A percentile compares a stretch with the other conserved stretches of the same genome.
Conservation (phyloP, 2,329 filamentous ascomycete species). For the Neospermospora avenae region DNA sequence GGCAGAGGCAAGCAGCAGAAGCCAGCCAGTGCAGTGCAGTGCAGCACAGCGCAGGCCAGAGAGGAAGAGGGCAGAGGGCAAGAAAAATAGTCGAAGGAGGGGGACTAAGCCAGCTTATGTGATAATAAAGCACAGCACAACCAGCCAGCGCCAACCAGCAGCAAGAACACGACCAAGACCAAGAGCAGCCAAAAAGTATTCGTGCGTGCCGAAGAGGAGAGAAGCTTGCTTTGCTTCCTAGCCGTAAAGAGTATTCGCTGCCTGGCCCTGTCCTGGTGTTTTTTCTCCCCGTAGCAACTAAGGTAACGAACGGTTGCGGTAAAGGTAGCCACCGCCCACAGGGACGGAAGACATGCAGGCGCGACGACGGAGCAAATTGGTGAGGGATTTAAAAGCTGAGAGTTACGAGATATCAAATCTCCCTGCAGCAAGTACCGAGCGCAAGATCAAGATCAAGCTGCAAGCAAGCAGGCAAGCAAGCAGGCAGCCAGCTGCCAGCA, state of each 20-base stretch:
- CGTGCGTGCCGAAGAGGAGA: not conserved
- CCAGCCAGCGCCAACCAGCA: not conserved
- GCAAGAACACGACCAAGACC: not conserved
- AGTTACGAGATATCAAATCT: not conserved
- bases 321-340: not conserved
- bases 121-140: not conserved
- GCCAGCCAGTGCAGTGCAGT: not conserved
- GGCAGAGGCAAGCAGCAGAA: not conserved
- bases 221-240: not conserved
- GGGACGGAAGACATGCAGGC: not conserved
- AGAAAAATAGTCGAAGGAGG: not conserved
- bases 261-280: no score
- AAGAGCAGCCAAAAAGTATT: not conserved
- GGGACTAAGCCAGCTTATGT: constrained; percentile 3
- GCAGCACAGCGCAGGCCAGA: not conserved
- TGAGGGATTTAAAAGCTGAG: constrained; percentile 8
- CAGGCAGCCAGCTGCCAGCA: not conserved
- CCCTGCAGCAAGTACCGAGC: not conserved
- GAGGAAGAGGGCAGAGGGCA: not conserved
- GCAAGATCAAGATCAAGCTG: no score
- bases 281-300: not conserved
- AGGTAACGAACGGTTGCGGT: not conserved
- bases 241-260: not conserved
- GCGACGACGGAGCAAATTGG: constrained; percentile 1
- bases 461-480: no score